phyloP scores from a whole-genome alignment of 257 asterid species.

The Gentiana straminea region DNA sequence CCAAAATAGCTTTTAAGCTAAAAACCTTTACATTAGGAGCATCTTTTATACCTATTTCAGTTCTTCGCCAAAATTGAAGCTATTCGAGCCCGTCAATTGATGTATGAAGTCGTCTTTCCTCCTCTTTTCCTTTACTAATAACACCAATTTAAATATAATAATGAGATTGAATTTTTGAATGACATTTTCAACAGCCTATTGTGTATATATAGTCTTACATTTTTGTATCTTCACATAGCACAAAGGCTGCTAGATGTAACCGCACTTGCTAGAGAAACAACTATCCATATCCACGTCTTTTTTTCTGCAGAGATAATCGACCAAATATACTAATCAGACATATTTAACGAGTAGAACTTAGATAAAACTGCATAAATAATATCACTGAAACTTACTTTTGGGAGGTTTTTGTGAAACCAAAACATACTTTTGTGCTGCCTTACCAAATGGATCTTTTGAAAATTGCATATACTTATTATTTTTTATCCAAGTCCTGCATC shows the following conservation, averaged over 20 bases:
- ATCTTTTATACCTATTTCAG: conserved; percentile 23
- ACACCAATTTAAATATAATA: neutral
- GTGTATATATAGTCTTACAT: neutral
- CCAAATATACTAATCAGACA: neutral
- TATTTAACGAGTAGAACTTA: too few species aligned
- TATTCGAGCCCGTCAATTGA: conserved; percentile 13
- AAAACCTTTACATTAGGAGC: conserved; percentile 34
- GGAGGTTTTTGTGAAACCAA: conserved; percentile 10
- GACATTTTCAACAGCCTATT: conserved; percentile 2
- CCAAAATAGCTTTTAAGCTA: conserved; percentile 27
- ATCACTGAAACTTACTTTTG: conserved; percentile 5
- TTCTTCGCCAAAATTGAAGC: conserved; percentile 11
- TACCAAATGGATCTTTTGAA: conserved; percentile 1
- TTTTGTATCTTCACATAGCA: conserved; percentile 10
- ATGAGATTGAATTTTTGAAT: neutral
- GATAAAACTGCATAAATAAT: too few species aligned
- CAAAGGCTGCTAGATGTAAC: neutral
- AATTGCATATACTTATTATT: too few species aligned
- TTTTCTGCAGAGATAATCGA: conserved; percentile 7
- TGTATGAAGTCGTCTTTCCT: conserved; percentile 15
- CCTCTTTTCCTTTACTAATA: conserved; percentile 18
- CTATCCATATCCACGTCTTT: conserved; percentile 13
- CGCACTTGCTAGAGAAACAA: conserved; percentile 4
- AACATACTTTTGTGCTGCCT: conserved; percentile 1
- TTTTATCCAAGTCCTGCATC: conserved; percentile 14